Evolutionary conservation across 331 rosid genomes (phyloP), one percentile per base, ranked within the genome.

Genomic region (Malus hybrid): DNA sequence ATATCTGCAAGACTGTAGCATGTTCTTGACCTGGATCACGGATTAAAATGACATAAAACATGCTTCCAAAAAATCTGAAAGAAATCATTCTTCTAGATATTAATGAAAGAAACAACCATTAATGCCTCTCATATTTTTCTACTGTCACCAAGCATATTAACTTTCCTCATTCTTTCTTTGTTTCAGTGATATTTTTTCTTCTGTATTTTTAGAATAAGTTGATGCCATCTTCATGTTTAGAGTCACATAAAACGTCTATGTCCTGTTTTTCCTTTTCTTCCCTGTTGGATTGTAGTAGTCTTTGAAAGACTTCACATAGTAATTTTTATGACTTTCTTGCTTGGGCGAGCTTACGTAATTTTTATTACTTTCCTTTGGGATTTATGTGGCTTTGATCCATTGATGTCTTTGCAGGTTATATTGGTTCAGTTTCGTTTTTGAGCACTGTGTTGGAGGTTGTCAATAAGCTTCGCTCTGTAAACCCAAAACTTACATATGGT

Each of bases 351-450:
- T 67, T 36, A 22, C 24, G 16, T 27, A 32, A 32, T 16, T 19
- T 29, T 27, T 29, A 29, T 72, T 46, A 29, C 44, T 10, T 71
- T 73, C 31, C 6, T 36, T 68, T 74, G 22, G 28, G 64, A 34
- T 42, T 48, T 69, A 46, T 67, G 39, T 50, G 76, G 31, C 57
- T 29, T 76, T 59, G 67, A 36, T 73, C 39, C 24, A 34, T 65
- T 70, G 61, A 20, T 59, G 46, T 44, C 65, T 15, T 33, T 78
- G 78, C 93, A 92, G 97, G 97, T 77, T 92, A 92, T 83, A 92
- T 92, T 77, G 97, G 97, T 81, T 92, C 97, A 20, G 96, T 87
- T 81, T 88, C 96, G 54, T 92, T 92, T 76, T 86, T 92, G 70
- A 83, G 62, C 84, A 81, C 91, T 48, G 83, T 92, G 44, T 84